Conservation (phyloP, 148 eudicot species). For the Agrostemma githago region DNA sequence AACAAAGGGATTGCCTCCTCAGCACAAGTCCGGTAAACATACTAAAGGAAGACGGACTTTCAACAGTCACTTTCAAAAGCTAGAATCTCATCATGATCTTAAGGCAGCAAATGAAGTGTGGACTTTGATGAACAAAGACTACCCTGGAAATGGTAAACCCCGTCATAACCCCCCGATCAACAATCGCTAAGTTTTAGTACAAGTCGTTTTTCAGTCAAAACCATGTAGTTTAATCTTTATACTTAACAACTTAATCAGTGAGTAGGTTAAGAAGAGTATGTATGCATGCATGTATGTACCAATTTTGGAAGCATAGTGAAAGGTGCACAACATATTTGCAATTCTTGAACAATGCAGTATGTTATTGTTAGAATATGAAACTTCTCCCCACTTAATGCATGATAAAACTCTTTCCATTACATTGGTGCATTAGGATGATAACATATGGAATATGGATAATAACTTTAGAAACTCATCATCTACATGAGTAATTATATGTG, state of each 20-base stretch:
- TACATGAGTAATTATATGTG: too few relatives aligned
- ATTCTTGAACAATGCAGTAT: neutral
- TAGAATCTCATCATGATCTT: conserved; percentile 16
- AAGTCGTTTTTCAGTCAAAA: neutral
- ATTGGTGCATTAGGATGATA: too few relatives aligned
- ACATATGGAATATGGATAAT: too few relatives aligned
- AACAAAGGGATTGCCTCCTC: conserved; percentile 3
- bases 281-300: conserved; percentile 21
- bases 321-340: neutral
- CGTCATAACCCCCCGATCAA: conserved; percentile 29
- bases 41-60: neutral
- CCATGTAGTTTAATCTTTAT: neutral
- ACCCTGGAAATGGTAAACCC: conserved; percentile 24
- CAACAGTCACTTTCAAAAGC: conserved; percentile 12
- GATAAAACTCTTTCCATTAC: too few relatives aligned
- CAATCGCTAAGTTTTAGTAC: conserved; percentile 22
- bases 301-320: conserved; percentile 14
- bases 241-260: neutral
- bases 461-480: too few relatives aligned
- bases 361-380: neutral
- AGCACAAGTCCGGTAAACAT: neutral
- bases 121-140: conserved; percentile 30
- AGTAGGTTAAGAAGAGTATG: neutral
- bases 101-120: conserved; percentile 26
- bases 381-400: too few relatives aligned